Percentiles rank a stretch among this genome's conserved stretches.
These are phyloP conservation scores for Oehlia diaphana DNA, from an alignment of 192 early-diverging fungal species.

Conservation along the genomic window DNA sequence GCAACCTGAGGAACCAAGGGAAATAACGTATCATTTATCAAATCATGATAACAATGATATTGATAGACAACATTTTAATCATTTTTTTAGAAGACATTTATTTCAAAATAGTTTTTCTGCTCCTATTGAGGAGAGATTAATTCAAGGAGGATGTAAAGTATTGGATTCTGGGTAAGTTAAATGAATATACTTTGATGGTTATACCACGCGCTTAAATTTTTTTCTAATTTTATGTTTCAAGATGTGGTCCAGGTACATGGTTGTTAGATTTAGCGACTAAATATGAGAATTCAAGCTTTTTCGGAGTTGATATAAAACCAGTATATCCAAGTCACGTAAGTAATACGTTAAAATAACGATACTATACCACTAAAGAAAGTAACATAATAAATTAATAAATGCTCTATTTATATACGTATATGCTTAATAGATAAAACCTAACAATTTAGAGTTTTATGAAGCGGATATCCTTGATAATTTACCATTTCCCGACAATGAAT, in stretches of 20 bases:
- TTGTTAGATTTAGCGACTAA: neutral
- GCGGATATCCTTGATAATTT: neutral
- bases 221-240: neutral
- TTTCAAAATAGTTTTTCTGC: neutral
- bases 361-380: neutral
- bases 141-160: neutral
- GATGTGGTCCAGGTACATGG: neutral
- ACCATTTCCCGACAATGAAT: neutral
- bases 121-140: neutral
- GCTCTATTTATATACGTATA: neutral
- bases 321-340: too few relatives aligned
- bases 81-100: neutral
- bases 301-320: too few relatives aligned
- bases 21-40: too few relatives aligned
- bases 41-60: too few relatives aligned
- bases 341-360: too few relatives aligned
- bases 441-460: neutral
- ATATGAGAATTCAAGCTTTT: neutral
- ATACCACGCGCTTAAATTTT: too few relatives aligned
- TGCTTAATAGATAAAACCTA: neutral
- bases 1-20: too few relatives aligned
- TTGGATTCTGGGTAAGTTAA: neutral
- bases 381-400: too few relatives aligned
- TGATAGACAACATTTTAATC: neutral
- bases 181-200: too few relatives aligned